Evolutionary conservation across 148 eudicot genomes (phyloP).

Genomic region (Chenopodium formosanum): DNA sequence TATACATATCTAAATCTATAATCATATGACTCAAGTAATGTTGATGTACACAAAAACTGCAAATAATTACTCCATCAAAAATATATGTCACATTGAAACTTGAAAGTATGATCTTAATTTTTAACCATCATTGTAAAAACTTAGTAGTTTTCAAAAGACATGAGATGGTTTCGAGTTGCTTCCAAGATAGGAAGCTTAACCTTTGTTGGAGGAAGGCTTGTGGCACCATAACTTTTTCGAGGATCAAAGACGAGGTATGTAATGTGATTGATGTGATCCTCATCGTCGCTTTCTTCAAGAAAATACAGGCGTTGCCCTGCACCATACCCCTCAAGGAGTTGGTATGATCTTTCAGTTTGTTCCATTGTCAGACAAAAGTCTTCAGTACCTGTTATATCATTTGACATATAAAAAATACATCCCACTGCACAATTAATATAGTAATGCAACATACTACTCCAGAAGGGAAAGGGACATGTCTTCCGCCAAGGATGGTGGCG

Average conservation of each 20-base stretch:
- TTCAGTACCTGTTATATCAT: slow-evolving; percentile 49
- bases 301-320: slow-evolving; percentile 60
- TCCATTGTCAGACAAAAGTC: slow-evolving; percentile 72
- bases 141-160: slow-evolving; percentile 29
- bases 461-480: not conserved
- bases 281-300: slow-evolving; percentile 33
- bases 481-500: not conserved
- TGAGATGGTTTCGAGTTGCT: slow-evolving; percentile 53
- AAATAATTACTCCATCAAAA: not conserved
- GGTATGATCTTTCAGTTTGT: slow-evolving; percentile 81
- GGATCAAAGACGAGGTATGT: slow-evolving; percentile 51
- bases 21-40: too few relatives aligned
- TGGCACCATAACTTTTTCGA: slow-evolving; percentile 34
- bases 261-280: slow-evolving; percentile 18
- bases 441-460: too few relatives aligned
- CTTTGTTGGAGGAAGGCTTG: slow-evolving; percentile 33
- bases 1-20: too few relatives aligned
- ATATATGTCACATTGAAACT: too few relatives aligned
- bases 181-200: slow-evolving; percentile 58
- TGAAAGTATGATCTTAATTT: not conserved
- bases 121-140: not conserved
- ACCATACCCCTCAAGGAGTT: slow-evolving; percentile 68
- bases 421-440: not conserved
- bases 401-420: not conserved
- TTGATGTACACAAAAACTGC: not conserved